Base-by-base conservation (phyloP, 306 rosid species). In the Calophaca sinica region DNA sequence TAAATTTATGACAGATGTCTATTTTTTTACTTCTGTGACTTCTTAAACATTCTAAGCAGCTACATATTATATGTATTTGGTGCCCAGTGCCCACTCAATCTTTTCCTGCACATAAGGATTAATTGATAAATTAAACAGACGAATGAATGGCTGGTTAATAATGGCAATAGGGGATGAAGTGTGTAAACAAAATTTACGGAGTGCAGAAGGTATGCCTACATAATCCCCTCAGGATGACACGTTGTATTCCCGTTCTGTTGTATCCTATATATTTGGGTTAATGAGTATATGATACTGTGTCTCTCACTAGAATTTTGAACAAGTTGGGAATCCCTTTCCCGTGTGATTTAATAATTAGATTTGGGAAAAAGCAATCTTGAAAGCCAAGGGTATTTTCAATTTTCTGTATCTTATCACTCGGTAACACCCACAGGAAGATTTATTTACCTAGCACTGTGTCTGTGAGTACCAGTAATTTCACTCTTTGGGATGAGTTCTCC, bases 31-130 rank as follows among this genome's bases (percentile, higher is more conserved):
- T 57, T 41, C 28, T 5, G 38, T 41, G 78, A 55, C 55, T 44
- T 3, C 33, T 72, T 28, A 32, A 72, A 33, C 73, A 66, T 46
- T 49, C 48, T 73, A 48, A 73, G 44, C 49, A 61, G 49, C 12
- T 44, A 13, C 20, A 7, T 32, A 44, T 14, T 59, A 45, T 42
- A 73, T 33, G 69, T 2, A 60, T 8, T 72, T 58, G 1, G 6
- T 13, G 54, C 26, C 14, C 73, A 36, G 41, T n/a, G 10, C 65
- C n/a, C n/a, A 32, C 5, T 26, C 26, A 20, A 36, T 0, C 0
- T 51, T 14, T 5, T 45, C 54, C 39, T 65, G 15, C 28, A 11
- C 57, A 66, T 28, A 35, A 51, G 9, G 12, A 42, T 44, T 44
- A 58, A 49, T 73, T 32, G 33, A 44, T 44, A 44, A 48, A 38